Percentiles rank a stretch among this genome's conserved stretches.
These are phyloP conservation scores for Leonotis leonurus DNA, from an alignment of 257 asterid genomes.

Conservation along the genomic window DNA sequence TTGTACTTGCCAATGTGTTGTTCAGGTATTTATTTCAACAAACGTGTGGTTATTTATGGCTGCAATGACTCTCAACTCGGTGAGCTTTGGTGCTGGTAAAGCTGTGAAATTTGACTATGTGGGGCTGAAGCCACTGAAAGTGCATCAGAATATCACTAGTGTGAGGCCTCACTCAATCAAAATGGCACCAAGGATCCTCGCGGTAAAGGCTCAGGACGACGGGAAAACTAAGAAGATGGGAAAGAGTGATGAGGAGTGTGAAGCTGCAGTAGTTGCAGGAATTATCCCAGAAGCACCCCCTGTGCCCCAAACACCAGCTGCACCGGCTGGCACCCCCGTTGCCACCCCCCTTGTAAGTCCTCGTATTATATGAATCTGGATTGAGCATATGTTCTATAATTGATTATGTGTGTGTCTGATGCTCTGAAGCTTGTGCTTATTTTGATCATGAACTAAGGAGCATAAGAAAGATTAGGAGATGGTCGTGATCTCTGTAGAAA, in stretches of 20 bases:
- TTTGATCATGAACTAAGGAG: neutral
- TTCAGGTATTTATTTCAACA: neutral
- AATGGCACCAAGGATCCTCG: conserved; percentile 15
- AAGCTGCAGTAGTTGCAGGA: conserved; percentile 86
- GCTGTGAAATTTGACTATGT: conserved; percentile 29
- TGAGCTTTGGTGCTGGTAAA: conserved; percentile 21
- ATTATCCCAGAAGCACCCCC: conserved; percentile 86
- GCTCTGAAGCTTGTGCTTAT: conserved; percentile 3
- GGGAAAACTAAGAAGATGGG: conserved; percentile 42
- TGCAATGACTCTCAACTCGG: conserved; percentile 32
- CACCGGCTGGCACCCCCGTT: conserved; percentile 75
- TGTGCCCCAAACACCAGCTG: conserved; percentile 55
- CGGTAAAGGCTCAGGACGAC: conserved; percentile 24
- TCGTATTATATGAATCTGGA: neutral
- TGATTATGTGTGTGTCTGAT: neutral
- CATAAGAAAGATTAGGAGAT: neutral
- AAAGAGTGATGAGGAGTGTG: conserved; percentile 69
- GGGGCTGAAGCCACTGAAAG: conserved; percentile 30
- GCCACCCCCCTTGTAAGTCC: conserved; percentile 56
- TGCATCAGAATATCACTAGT: too few relatives aligned
- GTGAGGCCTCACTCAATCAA: too few relatives aligned
- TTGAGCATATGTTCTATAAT: neutral
- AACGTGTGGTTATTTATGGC: conserved; percentile 32
- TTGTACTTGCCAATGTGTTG: neutral
- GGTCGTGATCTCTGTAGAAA: neutral